Evolutionary conservation across 495 filamentous ascomycete species (phyloP).

Genomic region (Daldinia caldariorum): DNA sequence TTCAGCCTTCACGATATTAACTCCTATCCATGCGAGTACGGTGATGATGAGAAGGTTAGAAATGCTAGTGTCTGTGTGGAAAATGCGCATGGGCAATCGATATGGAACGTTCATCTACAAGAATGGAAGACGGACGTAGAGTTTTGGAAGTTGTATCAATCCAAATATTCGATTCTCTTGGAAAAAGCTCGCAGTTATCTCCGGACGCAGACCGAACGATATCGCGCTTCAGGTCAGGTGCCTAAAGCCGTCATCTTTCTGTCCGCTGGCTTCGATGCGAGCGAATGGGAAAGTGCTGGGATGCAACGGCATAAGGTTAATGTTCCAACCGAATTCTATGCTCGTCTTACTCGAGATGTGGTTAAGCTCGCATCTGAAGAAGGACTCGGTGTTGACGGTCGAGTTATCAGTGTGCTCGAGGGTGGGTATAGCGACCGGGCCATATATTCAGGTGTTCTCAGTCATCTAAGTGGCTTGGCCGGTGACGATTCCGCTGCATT

Average conservation of each 20-base stretch:
- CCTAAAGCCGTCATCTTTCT: slow-evolving; percentile 91
- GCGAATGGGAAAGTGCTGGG: slow-evolving; percentile 86
- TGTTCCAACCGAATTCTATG: slow-evolving; percentile 96
- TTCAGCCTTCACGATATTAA: slow-evolving; percentile 98
- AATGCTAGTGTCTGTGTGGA: slow-evolving; percentile 93
- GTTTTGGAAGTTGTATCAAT: slow-evolving; percentile 88
- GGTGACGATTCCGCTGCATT: slow-evolving; percentile 57
- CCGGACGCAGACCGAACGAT: slow-evolving; percentile 69
- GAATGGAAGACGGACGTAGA: slow-evolving; percentile 81
- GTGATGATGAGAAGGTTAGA: slow-evolving; percentile 87
- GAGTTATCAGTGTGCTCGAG: slow-evolving; percentile 91
- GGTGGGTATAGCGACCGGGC: slow-evolving; percentile 95
- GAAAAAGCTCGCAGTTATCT: slow-evolving; percentile 83
- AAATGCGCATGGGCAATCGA: slow-evolving; percentile 86
- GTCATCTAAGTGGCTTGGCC: slow-evolving; percentile 83
- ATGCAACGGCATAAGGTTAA: slow-evolving; percentile 97
- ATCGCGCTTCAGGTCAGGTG: slow-evolving; percentile 59
- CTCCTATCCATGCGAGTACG: slow-evolving; percentile 92
- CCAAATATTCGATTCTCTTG: slow-evolving; percentile 76
- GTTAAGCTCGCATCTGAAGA: slow-evolving; percentile 84
- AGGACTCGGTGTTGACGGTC: slow-evolving; percentile 77
- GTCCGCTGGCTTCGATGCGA: slow-evolving; percentile 96
- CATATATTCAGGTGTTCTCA: slow-evolving; percentile 84
- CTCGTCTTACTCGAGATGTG: slow-evolving; percentile 84
- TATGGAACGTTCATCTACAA: slow-evolving; percentile 97